Percentiles rank a stretch among this genome's conserved stretches.
Conservation (phyloP, 2,329 filamentous ascomycete species). For the Juglanconis oblonga region DNA sequence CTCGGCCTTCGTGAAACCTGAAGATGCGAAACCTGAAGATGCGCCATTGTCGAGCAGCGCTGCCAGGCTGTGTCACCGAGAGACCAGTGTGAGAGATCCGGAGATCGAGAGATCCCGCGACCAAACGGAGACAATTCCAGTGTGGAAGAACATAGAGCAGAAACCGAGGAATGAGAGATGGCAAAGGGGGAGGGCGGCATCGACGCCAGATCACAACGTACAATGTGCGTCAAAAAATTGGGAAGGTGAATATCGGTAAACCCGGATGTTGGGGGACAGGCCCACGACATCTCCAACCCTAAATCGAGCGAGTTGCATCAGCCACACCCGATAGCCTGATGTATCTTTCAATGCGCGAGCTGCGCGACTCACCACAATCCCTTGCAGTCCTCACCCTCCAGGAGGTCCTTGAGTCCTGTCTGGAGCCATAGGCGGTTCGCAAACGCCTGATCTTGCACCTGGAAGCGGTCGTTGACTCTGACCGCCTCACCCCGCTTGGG, state of each 20-base stretch:
- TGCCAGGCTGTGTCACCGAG: too few species aligned
- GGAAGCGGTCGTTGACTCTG: slow-evolving; percentile 85
- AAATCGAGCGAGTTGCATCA: slow-evolving; percentile 6
- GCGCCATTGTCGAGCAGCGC: too few species aligned
- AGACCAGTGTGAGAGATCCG: too few species aligned
- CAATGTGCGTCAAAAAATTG: slow-evolving; percentile 94
- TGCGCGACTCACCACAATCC: slow-evolving; percentile 42
- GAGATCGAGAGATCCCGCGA: too few species aligned
- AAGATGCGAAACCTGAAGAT: too few species aligned
- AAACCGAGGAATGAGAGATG: not conserved
- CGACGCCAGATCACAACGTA: slow-evolving; percentile 42
- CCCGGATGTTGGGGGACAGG: slow-evolving; percentile 81
- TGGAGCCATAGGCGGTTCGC: slow-evolving; percentile 72
- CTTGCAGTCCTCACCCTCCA: slow-evolving; percentile 39
- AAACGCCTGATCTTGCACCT: slow-evolving; percentile 73
- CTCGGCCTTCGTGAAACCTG: too few species aligned
- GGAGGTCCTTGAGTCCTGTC: slow-evolving; percentile 68
- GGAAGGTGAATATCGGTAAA: slow-evolving; percentile 81
- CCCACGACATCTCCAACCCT: slow-evolving; percentile 86
- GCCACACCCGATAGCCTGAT: not conserved
- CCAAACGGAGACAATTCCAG: too few species aligned
- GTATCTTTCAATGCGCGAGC: not conserved
- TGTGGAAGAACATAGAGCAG: slow-evolving; percentile 2
- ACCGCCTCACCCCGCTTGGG: slow-evolving; percentile 79
- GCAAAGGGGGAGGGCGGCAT: not conserved